A percentile compares a stretch with the other conserved stretches of the same genome.
These are phyloP conservation scores for Pseudogymnoascus sp. DNA, from an alignment of 2,329 filamentous ascomycete genomes.

Conservation along the genomic window DNA sequence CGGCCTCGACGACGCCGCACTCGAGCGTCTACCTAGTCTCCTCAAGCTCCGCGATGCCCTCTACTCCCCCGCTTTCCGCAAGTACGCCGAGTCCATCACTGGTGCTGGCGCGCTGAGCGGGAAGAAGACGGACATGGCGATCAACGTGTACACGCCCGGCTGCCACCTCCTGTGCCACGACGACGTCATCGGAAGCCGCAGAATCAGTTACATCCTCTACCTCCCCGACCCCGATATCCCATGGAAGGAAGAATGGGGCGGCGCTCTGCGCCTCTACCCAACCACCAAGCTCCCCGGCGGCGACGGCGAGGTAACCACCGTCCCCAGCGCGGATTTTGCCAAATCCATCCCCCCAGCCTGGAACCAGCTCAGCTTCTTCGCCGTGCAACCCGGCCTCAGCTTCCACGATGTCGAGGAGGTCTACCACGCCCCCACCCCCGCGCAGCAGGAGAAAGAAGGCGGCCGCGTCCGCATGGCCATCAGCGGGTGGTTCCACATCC, in stretches of 20 bases:
- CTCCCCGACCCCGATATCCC: slow-evolving; percentile 83
- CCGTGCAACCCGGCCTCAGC: slow-evolving; percentile 95
- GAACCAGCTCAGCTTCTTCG: slow-evolving; percentile 97
- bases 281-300: slow-evolving; percentile 56
- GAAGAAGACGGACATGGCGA: slow-evolving; percentile 96
- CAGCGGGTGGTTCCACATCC: slow-evolving; percentile 98
- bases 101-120: slow-evolving; percentile 81
- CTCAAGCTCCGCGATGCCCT: slow-evolving; percentile 86
- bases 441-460: slow-evolving; percentile 59
- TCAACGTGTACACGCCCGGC: slow-evolving; percentile 95
- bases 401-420: slow-evolving; percentile 99
- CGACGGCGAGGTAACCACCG: slow-evolving; percentile 67
- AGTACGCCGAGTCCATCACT: slow-evolving; percentile 82
- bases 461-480: slow-evolving; percentile 91
- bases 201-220: slow-evolving; percentile 96
- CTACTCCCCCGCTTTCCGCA: slow-evolving; percentile 82
- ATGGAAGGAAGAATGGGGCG: slow-evolving; percentile 90
- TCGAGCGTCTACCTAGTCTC: slow-evolving; percentile 82
- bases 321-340: slow-evolving; percentile 69
- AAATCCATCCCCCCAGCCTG: slow-evolving; percentile 88
- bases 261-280: slow-evolving; percentile 82
- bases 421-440: slow-evolving; percentile 60
- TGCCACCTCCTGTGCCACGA: slow-evolving; percentile 96
- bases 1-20: slow-evolving; percentile 78
- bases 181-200: slow-evolving; percentile 94